phyloP scores from a whole-genome alignment of 2,329 filamentous ascomycete genomes.

The Aulographum hederae region DNA sequence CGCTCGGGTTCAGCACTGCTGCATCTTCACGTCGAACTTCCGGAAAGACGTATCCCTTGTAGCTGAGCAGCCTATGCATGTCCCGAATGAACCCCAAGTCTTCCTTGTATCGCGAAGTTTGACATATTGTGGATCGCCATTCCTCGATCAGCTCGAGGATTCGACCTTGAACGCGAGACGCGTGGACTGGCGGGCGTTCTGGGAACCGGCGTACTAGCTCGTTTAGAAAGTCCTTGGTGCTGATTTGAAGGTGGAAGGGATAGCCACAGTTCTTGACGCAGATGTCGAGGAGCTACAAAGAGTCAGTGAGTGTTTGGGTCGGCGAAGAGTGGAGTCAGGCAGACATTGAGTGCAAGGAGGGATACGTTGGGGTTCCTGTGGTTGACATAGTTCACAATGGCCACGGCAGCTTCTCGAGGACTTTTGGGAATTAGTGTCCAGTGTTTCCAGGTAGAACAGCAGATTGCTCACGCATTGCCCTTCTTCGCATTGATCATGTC shows the following conservation, averaged over 20 bases:
- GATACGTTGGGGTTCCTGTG: conserved; percentile 93
- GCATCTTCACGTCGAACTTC: conserved; percentile 86
- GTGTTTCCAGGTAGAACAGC: not conserved
- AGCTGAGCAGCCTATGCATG: conserved; percentile 89
- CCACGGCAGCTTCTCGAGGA: conserved; percentile 81
- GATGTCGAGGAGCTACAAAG: conserved; percentile 64
- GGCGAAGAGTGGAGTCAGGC: conserved; percentile 11
- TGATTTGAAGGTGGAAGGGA: conserved; percentile 95
- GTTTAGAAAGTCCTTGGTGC: conserved; percentile 97
- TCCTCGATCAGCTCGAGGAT: conserved; percentile 96
- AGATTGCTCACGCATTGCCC: conserved; percentile 49
- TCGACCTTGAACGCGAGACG: conserved; percentile 73
- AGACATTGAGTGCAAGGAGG: conserved; percentile 60
- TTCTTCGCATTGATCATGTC: conserved; percentile 97
- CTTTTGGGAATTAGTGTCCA: conserved; percentile 15
- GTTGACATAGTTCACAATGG: conserved; percentile 89
- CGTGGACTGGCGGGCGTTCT: conserved; percentile 72
- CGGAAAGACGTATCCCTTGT: conserved; percentile 94
- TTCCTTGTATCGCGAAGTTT: conserved; percentile 93
- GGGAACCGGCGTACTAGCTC: conserved; percentile 93
- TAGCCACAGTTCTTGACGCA: conserved; percentile 99
- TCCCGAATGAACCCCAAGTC: conserved; percentile 91
- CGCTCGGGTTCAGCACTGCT: conserved; percentile 87
- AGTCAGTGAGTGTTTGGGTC: conserved; percentile 1
- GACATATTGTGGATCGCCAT: conserved; percentile 96